These are phyloP conservation scores for Psilocybe subaeruginosa DNA, from an alignment of 768 basidiomycete species.

Conservation along the genomic window DNA sequence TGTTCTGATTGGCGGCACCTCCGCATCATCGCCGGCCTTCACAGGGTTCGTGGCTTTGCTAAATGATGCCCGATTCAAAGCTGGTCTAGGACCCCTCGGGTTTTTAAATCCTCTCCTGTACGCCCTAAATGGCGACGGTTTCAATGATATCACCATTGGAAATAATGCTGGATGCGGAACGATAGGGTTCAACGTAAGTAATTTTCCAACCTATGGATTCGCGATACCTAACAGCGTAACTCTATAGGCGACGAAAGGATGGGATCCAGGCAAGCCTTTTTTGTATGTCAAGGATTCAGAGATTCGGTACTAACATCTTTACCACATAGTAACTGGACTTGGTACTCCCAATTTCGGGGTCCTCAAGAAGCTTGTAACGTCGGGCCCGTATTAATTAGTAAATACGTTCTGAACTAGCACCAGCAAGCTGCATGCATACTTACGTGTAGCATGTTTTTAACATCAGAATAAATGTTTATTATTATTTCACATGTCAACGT, in stretches of 20 bases:
- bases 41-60: slow-evolving; percentile 65
- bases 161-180: slow-evolving; percentile 66
- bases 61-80: slow-evolving; percentile 59
- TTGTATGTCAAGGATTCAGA: not conserved
- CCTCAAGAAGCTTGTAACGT: slow-evolving; percentile 40
- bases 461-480: too few species aligned
- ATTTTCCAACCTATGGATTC: not conserved
- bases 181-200: slow-evolving; percentile 62
- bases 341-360: slow-evolving; percentile 57
- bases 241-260: slow-evolving; percentile 50
- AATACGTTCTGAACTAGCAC: too few species aligned
- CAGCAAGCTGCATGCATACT: too few species aligned
- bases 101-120: slow-evolving; percentile 73
- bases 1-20: slow-evolving; percentile 60
- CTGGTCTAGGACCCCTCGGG: slow-evolving; percentile 49
- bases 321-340: slow-evolving; percentile 49
- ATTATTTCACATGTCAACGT: not conserved
- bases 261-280: slow-evolving; percentile 56
- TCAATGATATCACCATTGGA: slow-evolving; percentile 65
- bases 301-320: not conserved
- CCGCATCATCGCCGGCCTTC: slow-evolving; percentile 66
- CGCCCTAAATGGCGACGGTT: slow-evolving; percentile 32
- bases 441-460: too few species aligned
- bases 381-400: not conserved
- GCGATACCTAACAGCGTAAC: not conserved